phyloP scores from a whole-genome alignment of 2,329 filamentous ascomycete species.

The Paraphoma chrysanthemicola region DNA sequence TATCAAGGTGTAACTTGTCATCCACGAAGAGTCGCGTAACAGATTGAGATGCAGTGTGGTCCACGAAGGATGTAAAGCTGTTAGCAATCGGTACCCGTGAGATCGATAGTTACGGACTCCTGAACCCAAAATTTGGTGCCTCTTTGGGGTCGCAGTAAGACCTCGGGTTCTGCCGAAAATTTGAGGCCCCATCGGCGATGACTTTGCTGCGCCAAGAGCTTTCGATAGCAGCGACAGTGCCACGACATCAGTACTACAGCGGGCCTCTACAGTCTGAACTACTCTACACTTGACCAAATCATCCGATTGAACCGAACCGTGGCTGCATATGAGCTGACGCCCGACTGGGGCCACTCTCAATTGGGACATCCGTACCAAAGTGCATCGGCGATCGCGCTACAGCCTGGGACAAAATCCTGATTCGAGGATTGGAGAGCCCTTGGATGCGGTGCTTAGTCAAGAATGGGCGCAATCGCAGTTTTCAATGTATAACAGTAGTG shows the following conservation, averaged over 20 bases:
- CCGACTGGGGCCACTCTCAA: neutral
- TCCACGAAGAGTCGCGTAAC: no score
- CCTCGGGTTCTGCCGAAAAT: neutral
- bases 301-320: neutral
- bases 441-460: conserved; percentile 12
- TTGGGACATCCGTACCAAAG: neutral
- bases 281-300: neutral
- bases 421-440: conserved; percentile 6
- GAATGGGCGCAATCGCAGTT: neutral
- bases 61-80: no score
- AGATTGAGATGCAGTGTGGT: no score
- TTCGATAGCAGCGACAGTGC: neutral
- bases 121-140: no score
- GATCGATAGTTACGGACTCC: no score
- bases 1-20: no score
- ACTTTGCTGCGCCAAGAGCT: neutral
- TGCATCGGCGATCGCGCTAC: conserved; percentile 20
- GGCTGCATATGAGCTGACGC: neutral
- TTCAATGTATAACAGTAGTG: neutral
- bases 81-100: no score
- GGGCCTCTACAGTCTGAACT: no score
- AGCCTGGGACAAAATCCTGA: conserved; percentile 17
- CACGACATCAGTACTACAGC: neutral
- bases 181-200: conserved; percentile 2
- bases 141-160: no score